phyloP scores from a whole-genome alignment of 164 flowering plant genomes.

The Saururus chinensis region DNA sequence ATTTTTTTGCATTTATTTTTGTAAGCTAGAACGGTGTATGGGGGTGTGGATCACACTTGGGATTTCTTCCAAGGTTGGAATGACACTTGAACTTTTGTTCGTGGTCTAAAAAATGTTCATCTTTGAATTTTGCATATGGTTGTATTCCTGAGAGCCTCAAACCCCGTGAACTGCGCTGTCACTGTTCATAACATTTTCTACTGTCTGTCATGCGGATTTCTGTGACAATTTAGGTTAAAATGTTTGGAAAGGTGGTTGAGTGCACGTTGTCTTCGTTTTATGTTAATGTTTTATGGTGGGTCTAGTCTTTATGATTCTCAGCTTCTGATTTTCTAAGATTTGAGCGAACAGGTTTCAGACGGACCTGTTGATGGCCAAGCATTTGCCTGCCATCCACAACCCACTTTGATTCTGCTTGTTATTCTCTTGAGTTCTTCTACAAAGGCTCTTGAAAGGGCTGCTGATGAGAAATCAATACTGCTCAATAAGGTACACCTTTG shows the following conservation, averaged over 20 bases:
- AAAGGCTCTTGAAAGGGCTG: slow-evolving; percentile 65
- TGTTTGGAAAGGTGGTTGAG: no score
- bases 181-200: neutral
- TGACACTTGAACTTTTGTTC: no score
- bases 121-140: no score
- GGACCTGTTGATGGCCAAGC: slow-evolving; percentile 23
- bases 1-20: no score
- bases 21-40: no score
- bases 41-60: no score
- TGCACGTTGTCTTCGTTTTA: neutral
- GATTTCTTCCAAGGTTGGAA: no score
- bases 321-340: neutral
- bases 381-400: slow-evolving; percentile 38
- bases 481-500: slow-evolving; percentile 53
- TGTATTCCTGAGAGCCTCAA: no score
- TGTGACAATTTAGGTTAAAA: neutral
- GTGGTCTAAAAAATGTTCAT: no score
- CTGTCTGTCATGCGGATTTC: neutral
- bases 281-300: neutral
- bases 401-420: slow-evolving; percentile 46
- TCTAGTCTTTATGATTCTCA: neutral
- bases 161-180: no score
- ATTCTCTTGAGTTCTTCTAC: slow-evolving; percentile 45
- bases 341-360: slow-evolving; percentile 45
- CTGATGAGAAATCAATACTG: slow-evolving; percentile 68